Conservation (phyloP, 2,329 filamentous ascomycete genomes). For the Claviceps quebecensis region DNA sequence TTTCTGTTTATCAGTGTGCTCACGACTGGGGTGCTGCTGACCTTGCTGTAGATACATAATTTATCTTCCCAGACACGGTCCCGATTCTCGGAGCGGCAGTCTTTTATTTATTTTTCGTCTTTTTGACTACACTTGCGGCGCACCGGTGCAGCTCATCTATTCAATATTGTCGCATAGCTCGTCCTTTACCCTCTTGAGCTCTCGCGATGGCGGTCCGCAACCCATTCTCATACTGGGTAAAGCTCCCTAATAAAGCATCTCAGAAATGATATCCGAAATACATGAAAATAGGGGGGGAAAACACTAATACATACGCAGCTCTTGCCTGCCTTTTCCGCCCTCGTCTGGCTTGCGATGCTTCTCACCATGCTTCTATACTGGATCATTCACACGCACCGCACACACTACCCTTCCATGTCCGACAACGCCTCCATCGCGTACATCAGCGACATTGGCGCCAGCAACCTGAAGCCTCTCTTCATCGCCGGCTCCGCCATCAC, state of each 20-base stretch:
- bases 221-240: conserved; percentile 27
- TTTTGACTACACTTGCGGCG: neutral
- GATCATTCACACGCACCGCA: conserved; percentile 40
- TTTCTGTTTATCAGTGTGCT: too few relatives aligned
- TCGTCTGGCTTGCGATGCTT: conserved; percentile 53
- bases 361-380: conserved; percentile 59
- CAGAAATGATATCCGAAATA: too few relatives aligned
- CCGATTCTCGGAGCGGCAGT: too few relatives aligned
- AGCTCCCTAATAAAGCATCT: neutral
- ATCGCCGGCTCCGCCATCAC: conserved; percentile 58
- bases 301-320: conserved; percentile 24
- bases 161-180: neutral
- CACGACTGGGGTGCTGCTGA: too few relatives aligned
- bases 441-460: conserved; percentile 53
- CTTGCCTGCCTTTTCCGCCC: conserved; percentile 54
- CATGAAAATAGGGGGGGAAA: neutral
- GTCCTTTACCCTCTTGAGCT: neutral
- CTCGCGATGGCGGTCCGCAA: conserved; percentile 18
- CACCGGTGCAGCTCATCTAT: neutral
- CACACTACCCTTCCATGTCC: conserved; percentile 47
- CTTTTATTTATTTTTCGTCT: neutral
- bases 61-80: too few relatives aligned
- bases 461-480: conserved; percentile 60
- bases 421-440: conserved; percentile 48
- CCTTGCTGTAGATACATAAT: too few relatives aligned